A percentile compares a stretch with the other conserved stretches of the same genome.
Conservation (phyloP, 2,329 filamentous ascomycete species). For the Shiraia sp. region DNA sequence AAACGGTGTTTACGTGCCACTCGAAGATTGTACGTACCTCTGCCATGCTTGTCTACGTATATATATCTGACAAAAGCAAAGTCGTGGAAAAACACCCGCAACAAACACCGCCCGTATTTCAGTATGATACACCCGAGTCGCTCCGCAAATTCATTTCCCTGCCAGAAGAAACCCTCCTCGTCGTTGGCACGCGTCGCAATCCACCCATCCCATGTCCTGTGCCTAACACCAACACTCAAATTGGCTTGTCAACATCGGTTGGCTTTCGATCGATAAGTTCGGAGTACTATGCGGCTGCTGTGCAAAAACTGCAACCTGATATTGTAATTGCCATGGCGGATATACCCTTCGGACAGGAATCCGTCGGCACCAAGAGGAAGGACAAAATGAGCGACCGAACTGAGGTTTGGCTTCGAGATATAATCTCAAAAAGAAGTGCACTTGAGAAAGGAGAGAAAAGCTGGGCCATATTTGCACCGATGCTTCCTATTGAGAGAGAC, state of each 20-base stretch:
- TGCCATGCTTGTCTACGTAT: conserved; percentile 2
- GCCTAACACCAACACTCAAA: conserved; percentile 69
- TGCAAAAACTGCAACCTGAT: conserved; percentile 72
- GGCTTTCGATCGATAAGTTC: conserved; percentile 76
- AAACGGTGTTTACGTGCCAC: conserved; percentile 73
- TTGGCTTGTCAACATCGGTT: conserved; percentile 83
- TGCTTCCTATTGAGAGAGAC: conserved; percentile 75
- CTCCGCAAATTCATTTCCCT: conserved; percentile 79
- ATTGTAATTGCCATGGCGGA: conserved; percentile 80
- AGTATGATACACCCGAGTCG: conserved; percentile 52
- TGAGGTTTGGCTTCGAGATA: conserved; percentile 76
- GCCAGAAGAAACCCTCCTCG: conserved; percentile 65
- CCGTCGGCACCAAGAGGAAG: conserved; percentile 71
- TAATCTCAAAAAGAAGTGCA: conserved; percentile 55
- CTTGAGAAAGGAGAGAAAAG: conserved; percentile 31
- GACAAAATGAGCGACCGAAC: conserved; percentile 85
- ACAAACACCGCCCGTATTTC: conserved; percentile 57
- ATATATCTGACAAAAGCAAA: conserved; percentile 49
- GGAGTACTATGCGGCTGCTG: conserved; percentile 69
- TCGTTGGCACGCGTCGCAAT: conserved; percentile 77
- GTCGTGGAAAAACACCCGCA: conserved; percentile 64
- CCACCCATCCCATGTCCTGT: conserved; percentile 72
- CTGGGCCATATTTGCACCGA: conserved; percentile 59
- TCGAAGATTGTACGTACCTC: conserved; percentile 83
- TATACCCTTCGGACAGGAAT: conserved; percentile 60